phyloP scores from a whole-genome alignment of 148 eudicot species.

The Arctostaphylos glauca region DNA sequence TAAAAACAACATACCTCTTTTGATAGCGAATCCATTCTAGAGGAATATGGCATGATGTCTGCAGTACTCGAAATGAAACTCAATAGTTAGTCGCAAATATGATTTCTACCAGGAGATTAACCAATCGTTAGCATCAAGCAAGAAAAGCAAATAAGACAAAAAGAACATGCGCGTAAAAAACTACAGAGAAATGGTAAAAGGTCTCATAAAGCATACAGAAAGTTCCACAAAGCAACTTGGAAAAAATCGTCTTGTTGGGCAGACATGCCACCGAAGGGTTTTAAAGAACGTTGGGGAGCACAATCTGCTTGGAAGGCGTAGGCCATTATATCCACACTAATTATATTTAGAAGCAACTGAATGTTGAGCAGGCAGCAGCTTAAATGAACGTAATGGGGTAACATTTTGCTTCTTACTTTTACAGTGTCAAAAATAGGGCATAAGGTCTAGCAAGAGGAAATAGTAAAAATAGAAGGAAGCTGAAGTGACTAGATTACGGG shows the following conservation, averaged over 20 bases:
- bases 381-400: background rate
- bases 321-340: background rate
- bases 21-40: slow-evolving; percentile 38
- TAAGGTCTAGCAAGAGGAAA: background rate
- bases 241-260: background rate
- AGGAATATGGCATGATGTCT: slow-evolving; percentile 46
- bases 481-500: background rate
- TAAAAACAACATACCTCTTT: slow-evolving; percentile 41
- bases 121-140: background rate
- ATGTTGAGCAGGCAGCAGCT: background rate
- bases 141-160: background rate
- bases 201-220: background rate
- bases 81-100: slow-evolving; percentile 8
- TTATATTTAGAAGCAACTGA: background rate
- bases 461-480: background rate
- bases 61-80: slow-evolving; percentile 23
- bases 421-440: background rate
- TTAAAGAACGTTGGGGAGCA: background rate
- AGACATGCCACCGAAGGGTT: background rate
- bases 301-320: background rate
- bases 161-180: background rate
- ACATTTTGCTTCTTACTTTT: background rate
- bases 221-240: background rate
- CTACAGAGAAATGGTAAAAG: background rate
- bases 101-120: background rate